Percentiles rank a stretch among this genome's conserved stretches.
phyloP scores from a whole-genome alignment of 306 rosid genomes.

The Prinsepia uniflora region DNA sequence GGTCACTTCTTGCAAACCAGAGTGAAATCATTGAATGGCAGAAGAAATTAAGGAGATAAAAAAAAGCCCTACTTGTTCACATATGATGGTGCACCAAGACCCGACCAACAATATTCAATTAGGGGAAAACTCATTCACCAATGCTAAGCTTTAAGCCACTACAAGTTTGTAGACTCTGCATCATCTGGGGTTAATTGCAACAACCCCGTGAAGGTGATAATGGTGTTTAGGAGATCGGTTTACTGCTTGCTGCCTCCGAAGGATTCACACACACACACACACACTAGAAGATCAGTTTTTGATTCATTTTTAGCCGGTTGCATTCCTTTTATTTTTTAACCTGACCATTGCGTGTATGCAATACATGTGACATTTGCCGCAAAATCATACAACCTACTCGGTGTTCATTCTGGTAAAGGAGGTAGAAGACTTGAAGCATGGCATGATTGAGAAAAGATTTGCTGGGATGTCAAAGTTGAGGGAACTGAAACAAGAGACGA shows the following conservation, averaged over 20 bases:
- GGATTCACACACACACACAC: too few species aligned
- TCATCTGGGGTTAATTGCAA: slow-evolving; percentile 48
- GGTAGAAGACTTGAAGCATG: slow-evolving; percentile 44
- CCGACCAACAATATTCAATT: slow-evolving; percentile 45
- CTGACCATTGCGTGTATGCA: slow-evolving; percentile 87
- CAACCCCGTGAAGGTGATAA: slow-evolving; percentile 51
- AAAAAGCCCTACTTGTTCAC: slow-evolving; percentile 47
- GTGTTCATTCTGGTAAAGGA: slow-evolving; percentile 71
- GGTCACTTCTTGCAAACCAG: slow-evolving; percentile 43
- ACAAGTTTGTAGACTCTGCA: slow-evolving; percentile 64
- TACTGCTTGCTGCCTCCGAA: slow-evolving; percentile 87
- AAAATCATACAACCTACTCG: slow-evolving; percentile 50
- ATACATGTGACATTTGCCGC: slow-evolving; percentile 68
- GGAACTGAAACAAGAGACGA: slow-evolving; percentile 61
- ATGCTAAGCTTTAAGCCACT: slow-evolving; percentile 42
- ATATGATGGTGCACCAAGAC: slow-evolving; percentile 77
- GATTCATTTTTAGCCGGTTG: slow-evolving; percentile 88
- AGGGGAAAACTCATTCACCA: slow-evolving; percentile 58
- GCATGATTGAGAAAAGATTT: slow-evolving; percentile 47
- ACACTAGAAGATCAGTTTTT: slow-evolving; percentile 83
- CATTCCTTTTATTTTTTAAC: slow-evolving; percentile 81
- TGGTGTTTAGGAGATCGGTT: slow-evolving; percentile 51
- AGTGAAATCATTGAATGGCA: slow-evolving; percentile 51
- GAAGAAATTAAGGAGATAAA: slow-evolving; percentile 34
- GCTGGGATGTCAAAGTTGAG: slow-evolving; percentile 41